A percentile compares a stretch with the other conserved stretches of the same genome.
phyloP scores from a whole-genome alignment of 1,284 basidiomycete genomes.

The Gomphus bonarii region DNA sequence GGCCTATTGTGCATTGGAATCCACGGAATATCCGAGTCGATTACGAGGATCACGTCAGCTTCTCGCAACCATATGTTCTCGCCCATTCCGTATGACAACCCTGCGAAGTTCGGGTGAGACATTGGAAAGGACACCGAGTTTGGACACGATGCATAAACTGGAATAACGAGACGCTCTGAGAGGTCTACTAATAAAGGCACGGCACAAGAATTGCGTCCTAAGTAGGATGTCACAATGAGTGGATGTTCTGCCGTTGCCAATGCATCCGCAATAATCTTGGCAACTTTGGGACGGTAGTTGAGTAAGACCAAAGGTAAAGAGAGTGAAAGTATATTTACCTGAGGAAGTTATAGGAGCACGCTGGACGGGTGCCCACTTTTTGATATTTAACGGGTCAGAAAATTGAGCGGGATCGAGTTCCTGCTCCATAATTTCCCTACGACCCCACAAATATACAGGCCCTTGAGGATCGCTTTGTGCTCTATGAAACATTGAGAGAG shows the following conservation, averaged over 20 bases:
- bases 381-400: constrained; percentile 21
- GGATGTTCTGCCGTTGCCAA: constrained; percentile 42
- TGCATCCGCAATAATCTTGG: constrained; percentile 34
- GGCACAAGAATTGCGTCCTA: constrained; percentile 46
- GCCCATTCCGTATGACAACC: constrained; percentile 34
- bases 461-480: constrained; percentile 58
- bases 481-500: constrained; percentile 22
- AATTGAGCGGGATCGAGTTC: constrained; percentile 34
- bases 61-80: constrained; percentile 34
- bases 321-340: constrained; percentile 27
- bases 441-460: constrained; percentile 64
- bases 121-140: constrained; percentile 44
- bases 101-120: constrained; percentile 44
- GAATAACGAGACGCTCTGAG: constrained; percentile 41
- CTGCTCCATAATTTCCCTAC: constrained; percentile 59
- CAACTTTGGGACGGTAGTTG: constrained; percentile 23
- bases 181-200: constrained; percentile 37
- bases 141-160: constrained; percentile 43
- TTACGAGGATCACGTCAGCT: constrained; percentile 51
- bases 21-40: constrained; percentile 61
- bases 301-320: not conserved
- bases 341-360: constrained; percentile 35
- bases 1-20: constrained; percentile 42
- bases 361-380: constrained; percentile 41
- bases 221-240: constrained; percentile 52